Evolutionary conservation across 169 alveolate species (phyloP), one percentile per base, ranked within the genome.

Genomic region (Plasmodium malariae): DNA sequence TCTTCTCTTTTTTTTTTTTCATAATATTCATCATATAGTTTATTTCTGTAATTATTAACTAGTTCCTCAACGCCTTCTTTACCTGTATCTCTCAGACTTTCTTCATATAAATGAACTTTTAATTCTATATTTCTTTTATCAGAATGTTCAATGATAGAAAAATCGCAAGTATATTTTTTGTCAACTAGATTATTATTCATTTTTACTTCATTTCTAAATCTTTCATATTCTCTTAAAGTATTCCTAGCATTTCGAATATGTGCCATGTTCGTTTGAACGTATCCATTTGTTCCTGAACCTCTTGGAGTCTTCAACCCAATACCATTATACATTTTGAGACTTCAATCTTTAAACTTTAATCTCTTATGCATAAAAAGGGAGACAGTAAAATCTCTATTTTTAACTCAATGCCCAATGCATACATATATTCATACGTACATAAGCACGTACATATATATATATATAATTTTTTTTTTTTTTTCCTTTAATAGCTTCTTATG

Each of bases 271-370:
- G 93, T 68, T 48, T 94, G 96, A 65, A 94, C 93, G 67, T 92
- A 94, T 17, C 96, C 96, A 59, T 94, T 94, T 48, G 96, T 94
- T 19, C 96, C 96, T 34, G 95, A 92, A 43, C 96, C 96, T 76
- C 96, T 60, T 37, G 96, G 96, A 37, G 96, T 94, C 49, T 93
- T 80, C 59, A 94, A 78, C 21, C 96, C 96, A 43, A 94, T 92
- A 0, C 95, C 95, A 65, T 92, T 92, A 74, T 88, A 93, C 96
- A 94, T 94, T 54, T 59, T 45, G 19, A n/a, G 11, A 9, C 11
- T 40, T 24, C 40, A 45, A 21, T 24, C 6, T 19, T 69, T 60
- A 6, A 40, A 19, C 19, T 68, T 43, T 48, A 12, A 68, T 36
- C 19, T 30, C 9, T 28, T 60, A 67, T 17, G 4, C 1, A 60